A percentile compares a stretch with the other conserved stretches of the same genome.
Evolutionary conservation across 177 flowering plant genomes (phyloP).

Genomic region (Telopea speciosissima): DNA sequence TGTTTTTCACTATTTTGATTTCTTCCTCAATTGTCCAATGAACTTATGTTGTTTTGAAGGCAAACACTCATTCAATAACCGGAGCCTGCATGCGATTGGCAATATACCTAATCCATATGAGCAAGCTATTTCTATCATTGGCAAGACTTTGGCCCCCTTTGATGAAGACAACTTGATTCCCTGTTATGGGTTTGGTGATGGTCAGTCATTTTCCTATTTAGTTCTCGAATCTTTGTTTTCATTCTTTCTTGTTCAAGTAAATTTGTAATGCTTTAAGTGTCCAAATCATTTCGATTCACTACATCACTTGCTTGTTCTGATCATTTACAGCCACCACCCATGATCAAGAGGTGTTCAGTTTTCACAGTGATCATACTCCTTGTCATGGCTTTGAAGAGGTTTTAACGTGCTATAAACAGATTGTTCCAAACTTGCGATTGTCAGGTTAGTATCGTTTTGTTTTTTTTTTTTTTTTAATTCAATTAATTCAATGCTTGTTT

Average conservation of each 20-base stretch:
- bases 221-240: neutral
- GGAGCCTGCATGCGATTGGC: conserved; percentile 48
- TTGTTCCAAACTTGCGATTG: conserved; percentile 35
- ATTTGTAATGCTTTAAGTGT: neutral
- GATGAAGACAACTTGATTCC: conserved; percentile 70
- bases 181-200: conserved; percentile 70
- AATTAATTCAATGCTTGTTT: no score
- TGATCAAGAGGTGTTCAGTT: conserved; percentile 55
- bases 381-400: conserved; percentile 71
- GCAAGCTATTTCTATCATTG: conserved; percentile 51
- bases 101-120: conserved; percentile 54
- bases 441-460: conserved; percentile 39
- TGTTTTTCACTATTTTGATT: no score
- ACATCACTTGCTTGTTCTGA: neutral
- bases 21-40: neutral
- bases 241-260: neutral
- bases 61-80: conserved; percentile 38
- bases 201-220: conserved; percentile 20
- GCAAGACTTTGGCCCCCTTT: conserved; percentile 58
- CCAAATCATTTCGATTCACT: neutral
- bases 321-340: conserved; percentile 50
- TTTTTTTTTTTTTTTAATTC: neutral
- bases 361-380: conserved; percentile 41
- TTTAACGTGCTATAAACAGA: conserved; percentile 40
- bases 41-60: conserved; percentile 23